Base-by-base conservation (phyloP, 495 filamentous ascomycete species). In the Tetracladium setigerum region DNA sequence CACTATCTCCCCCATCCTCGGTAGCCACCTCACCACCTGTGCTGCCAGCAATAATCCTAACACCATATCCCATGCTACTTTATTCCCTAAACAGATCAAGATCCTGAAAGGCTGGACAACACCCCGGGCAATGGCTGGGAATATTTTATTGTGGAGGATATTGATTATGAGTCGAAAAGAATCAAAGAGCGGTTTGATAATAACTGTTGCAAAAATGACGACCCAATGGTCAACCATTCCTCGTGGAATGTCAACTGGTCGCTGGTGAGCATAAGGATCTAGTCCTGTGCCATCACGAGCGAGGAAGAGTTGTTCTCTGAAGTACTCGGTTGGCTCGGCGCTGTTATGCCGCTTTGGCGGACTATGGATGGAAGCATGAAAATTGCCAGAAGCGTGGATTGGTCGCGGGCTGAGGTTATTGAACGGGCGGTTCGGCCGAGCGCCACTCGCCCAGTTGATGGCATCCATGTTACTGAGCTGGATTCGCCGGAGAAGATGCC, bases 351-450 rank as follows among this genome's bases (percentile, higher is more conserved):
- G 19, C 12, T 18, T 2, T 10, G 18, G 27, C 17, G 16, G n/a
- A 8, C 37, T 38, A 8, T 14, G 31, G 6, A 33, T 17, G 19
- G 45, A 38, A 27, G 10, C 30, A 19, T 32, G 10, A 27, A 6
- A 38, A 16, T n/a, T 13, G 12, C 40, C 14, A 30, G 11, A 5
- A 14, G 18, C 38, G 30, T 24, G 8, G 15, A 15, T 27, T 27
- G 22, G 27, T 3, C 16, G 10, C 34, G 30, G 22, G 27, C 27
- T 22, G 42, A 18, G 13, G 37, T 4, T 15, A 15, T 36, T 17
- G 30, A 53, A 52, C 10, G 49, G 49, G 10, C 49, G 35, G 11
- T 46, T 30, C 9, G 49, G 42, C 2, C 49, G 49, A 18, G 34
- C 30, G 14, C 14, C 14, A 7, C 16, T 30, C 27, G 19, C 1